These are phyloP conservation scores for Rosa rugosa DNA, from an alignment of 306 rosid genomes.

Conservation along the genomic window DNA sequence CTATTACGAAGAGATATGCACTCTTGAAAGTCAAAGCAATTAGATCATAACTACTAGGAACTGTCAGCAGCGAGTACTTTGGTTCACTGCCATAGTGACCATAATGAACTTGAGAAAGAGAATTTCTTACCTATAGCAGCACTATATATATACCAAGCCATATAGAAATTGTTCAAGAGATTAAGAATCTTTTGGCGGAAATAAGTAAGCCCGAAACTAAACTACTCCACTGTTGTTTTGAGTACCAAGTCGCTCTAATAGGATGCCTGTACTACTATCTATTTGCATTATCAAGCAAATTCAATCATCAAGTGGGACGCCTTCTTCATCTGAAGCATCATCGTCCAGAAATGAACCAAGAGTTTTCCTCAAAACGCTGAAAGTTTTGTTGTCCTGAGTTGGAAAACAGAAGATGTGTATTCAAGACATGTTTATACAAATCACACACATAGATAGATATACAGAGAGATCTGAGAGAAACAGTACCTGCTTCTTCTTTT, in stretches of 20 bases:
- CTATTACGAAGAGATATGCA: background rate
- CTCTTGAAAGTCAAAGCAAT: background rate
- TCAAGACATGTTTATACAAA: slow-evolving; percentile 7
- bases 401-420: slow-evolving; percentile 9
- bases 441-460: background rate
- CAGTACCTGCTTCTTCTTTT: slow-evolving; percentile 79
- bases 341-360: slow-evolving; percentile 78
- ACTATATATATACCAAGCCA: background rate
- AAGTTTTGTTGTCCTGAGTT: slow-evolving; percentile 79
- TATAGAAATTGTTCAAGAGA: background rate
- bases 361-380: slow-evolving; percentile 81
- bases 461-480: slow-evolving; percentile 1
- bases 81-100: background rate
- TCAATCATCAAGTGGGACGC: slow-evolving; percentile 77
- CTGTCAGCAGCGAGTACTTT: background rate
- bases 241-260: background rate
- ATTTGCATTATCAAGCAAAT: slow-evolving; percentile 7
- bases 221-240: background rate
- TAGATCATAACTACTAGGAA: background rate
- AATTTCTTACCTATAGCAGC: background rate
- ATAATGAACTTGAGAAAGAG: background rate
- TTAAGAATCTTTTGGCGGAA: background rate
- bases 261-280: background rate
- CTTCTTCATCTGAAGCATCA: slow-evolving; percentile 73
- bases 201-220: background rate